Percentiles rank a stretch among this genome's conserved stretches.
phyloP scores from a whole-genome alignment of 805 yeast species.

The Torulaspora maleeae region DNA sequence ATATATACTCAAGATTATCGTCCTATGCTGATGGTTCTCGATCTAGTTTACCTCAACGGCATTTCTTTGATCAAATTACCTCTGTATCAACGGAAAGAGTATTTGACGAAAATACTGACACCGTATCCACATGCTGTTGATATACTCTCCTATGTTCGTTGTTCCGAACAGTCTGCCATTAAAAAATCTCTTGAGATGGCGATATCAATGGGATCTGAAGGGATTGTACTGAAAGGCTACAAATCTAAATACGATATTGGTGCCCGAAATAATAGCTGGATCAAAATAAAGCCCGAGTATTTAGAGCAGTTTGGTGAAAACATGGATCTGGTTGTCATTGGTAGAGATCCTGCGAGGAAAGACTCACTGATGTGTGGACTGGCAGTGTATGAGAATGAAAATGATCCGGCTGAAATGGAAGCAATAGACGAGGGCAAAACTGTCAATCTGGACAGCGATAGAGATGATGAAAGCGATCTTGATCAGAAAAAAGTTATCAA shows the following conservation, averaged over 20 bases:
- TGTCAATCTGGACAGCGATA: constrained; percentile 14
- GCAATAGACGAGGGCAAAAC: constrained; percentile 5
- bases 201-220: constrained; percentile 67
- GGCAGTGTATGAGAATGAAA: constrained; percentile 40
- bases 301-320: constrained; percentile 82
- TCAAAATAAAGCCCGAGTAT: constrained; percentile 89
- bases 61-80: constrained; percentile 51
- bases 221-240: constrained; percentile 69
- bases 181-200: constrained; percentile 52
- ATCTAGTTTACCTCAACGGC: constrained; percentile 67
- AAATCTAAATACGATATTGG: constrained; percentile 55
- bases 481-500: constrained; percentile 12
- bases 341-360: constrained; percentile 69
- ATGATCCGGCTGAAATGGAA: constrained; percentile 4
- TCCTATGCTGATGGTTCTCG: constrained; percentile 67
- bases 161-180: constrained; percentile 48
- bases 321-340: constrained; percentile 73
- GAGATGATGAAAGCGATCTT: constrained; percentile 6
- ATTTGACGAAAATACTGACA: constrained; percentile 43
- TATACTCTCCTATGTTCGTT: constrained; percentile 40
- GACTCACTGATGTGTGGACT: constrained; percentile 70
- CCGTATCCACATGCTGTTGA: constrained; percentile 48
- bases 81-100: constrained; percentile 51
- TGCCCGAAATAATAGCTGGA: constrained; percentile 65
- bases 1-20: constrained; percentile 38